Percentiles rank a stretch among this genome's conserved stretches.
Conservation (phyloP, 805 yeast genomes). For the Pichia membranifaciens region DNA sequence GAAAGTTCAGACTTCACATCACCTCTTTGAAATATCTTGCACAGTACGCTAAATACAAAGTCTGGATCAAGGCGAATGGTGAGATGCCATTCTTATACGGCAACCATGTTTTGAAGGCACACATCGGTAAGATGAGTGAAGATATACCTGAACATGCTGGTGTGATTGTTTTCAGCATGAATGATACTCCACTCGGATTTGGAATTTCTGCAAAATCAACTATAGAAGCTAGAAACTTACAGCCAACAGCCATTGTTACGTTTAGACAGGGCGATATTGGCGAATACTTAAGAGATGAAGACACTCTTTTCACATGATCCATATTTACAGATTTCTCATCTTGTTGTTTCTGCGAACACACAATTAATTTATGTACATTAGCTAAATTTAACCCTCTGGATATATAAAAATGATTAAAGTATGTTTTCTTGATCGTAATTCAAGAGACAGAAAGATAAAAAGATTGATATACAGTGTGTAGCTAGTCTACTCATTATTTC, state of each 20-base stretch:
- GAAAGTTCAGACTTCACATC: constrained; percentile 90
- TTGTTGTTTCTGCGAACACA: too few relatives aligned
- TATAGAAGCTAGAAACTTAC: constrained; percentile 76
- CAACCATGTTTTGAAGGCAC: constrained; percentile 93
- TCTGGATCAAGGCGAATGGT: constrained; percentile 96
- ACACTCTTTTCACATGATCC: constrained; percentile 76
- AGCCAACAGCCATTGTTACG: constrained; percentile 92
- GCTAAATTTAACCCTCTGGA: neutral
- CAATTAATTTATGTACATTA: constrained; percentile 11
- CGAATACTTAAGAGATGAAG: constrained; percentile 96
- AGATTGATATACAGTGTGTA: too few relatives aligned
- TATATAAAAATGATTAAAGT: too few relatives aligned
- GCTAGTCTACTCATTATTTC: constrained; percentile 12
- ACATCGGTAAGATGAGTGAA: constrained; percentile 92
- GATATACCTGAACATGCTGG: constrained; percentile 99
- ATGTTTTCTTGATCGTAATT: too few relatives aligned
- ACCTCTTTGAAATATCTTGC: constrained; percentile 83
- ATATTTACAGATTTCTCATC: too few relatives aligned
- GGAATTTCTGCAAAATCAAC: constrained; percentile 94
- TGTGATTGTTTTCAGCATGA: constrained; percentile 85
- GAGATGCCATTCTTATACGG: constrained; percentile 98
- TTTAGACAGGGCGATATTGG: constrained; percentile 98
- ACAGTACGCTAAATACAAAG: constrained; percentile 83
- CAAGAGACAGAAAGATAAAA: too few relatives aligned
- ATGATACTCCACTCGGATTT: constrained; percentile 88